Base-by-base conservation (phyloP, 2,329 filamentous ascomycete species). In the Pezicula neosporulosa region DNA sequence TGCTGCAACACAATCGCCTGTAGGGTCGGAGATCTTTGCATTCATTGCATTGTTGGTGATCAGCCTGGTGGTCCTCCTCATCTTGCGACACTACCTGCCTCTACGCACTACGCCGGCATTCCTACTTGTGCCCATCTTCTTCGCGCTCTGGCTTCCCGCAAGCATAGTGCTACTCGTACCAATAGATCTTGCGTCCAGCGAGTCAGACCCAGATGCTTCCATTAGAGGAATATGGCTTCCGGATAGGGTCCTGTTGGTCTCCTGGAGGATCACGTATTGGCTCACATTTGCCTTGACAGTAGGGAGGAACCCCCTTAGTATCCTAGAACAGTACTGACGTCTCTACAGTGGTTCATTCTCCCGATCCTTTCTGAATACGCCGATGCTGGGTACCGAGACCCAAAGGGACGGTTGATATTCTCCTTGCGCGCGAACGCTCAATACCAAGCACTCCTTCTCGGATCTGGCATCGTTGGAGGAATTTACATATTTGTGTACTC, bases 241-340 rank as follows among this genome's bases (percentile, higher is more conserved):
- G 5, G 78, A 87, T 58, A 76, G 85, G 46, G 80, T 92, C 27
- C 77, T 97, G 45, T 76, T 95, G 63, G 90, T 97, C 21, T 87
- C 87, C 52, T 99, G 94, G 94, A 83, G 93, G 66, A 93, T 99
- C 58, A 87, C 88, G 18, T 99, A 99, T 72, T 99, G 94, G 94
- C 77, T 99, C 50, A 97, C 93, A 0, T 99, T 99, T 72, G 84
- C 86, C 47, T 73, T 99, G 64, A 97, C 93, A 50, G 99, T 94
- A 94, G 93, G 75, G 47, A 77, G 60, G 41, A 43, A 30, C 28
- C 9, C 10, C 44, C 12, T 36, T 24, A 44, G 33, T 44, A 16
- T 53, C 50, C 52, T 37, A 30, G 18, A 42, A 45, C 18, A 3
- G 33, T 45, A 27, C 45, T 52, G 46, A 45, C 38, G 24, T 44